These are phyloP conservation scores for Amphicarpaea edgeworthii DNA, from an alignment of 306 rosid genomes.

Conservation along the genomic window DNA sequence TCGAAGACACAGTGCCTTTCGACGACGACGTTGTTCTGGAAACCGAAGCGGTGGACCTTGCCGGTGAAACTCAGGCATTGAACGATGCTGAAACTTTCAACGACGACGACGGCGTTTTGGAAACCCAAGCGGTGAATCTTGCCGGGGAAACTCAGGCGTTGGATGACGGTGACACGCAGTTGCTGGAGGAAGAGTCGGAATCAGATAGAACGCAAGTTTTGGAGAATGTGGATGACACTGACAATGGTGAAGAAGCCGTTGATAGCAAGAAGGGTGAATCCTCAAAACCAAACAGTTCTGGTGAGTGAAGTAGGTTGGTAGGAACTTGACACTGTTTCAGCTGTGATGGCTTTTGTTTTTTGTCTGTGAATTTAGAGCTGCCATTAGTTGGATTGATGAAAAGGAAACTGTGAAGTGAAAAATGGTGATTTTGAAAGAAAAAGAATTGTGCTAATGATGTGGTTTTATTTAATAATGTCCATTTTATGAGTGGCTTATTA, in stretches of 20 bases:
- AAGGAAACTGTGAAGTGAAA: background rate
- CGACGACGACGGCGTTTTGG: conserved; percentile 46
- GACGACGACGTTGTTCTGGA: conserved; percentile 48
- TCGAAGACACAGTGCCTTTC: conserved; percentile 17
- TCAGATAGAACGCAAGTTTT: conserved; percentile 64
- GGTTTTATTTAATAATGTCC: background rate
- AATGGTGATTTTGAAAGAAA: background rate
- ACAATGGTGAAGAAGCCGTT: conserved; percentile 15
- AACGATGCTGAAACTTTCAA: conserved; percentile 42
- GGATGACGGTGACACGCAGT: conserved; percentile 54
- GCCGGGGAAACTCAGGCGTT: conserved; percentile 66
- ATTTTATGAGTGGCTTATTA: background rate
- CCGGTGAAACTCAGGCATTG: conserved; percentile 65
- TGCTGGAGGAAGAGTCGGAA: conserved; percentile 59
- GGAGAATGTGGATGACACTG: conserved; percentile 39
- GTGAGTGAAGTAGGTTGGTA: conserved; percentile 46
- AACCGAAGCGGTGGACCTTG: conserved; percentile 57
- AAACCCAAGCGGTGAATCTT: conserved; percentile 57
- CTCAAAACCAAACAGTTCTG: conserved; percentile 46
- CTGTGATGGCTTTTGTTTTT: conserved; percentile 3
- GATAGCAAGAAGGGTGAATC: conserved; percentile 35
- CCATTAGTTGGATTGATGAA: background rate
- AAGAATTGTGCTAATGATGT: background rate
- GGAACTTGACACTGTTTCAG: background rate
- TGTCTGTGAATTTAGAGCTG: background rate